Percentiles rank a stretch among this genome's conserved stretches.
These are phyloP conservation scores for Symbiodinium pilosum DNA, from an alignment of 73 alveolate genomes.

Conservation along the genomic window DNA sequence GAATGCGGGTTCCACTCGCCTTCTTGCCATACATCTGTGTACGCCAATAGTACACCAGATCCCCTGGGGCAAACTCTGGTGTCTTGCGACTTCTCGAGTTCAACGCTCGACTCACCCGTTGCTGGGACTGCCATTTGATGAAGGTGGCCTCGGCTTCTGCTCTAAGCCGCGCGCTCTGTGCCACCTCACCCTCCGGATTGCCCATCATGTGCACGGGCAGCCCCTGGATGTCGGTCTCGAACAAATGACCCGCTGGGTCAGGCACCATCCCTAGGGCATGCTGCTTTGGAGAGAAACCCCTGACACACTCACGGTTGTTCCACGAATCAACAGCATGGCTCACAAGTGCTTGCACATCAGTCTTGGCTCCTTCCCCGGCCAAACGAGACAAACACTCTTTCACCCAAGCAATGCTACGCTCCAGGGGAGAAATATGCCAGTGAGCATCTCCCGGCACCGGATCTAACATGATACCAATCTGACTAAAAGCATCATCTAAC, in stretches of 20 bases:
- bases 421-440: constrained; percentile 13
- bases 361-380: neutral
- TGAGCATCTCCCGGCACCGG: constrained; percentile 53
- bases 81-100: neutral
- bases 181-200: neutral
- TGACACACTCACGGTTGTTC: neutral
- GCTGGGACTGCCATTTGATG: neutral
- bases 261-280: constrained; percentile 14
- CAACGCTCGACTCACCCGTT: neutral
- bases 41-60: constrained; percentile 30
- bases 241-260: neutral
- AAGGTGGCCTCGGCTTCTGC: neutral
- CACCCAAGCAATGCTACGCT: neutral
- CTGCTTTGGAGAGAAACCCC: constrained; percentile 18
- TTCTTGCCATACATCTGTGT: neutral
- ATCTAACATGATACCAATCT: neutral
- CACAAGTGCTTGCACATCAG: neutral
- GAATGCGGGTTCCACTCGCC: neutral
- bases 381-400: neutral
- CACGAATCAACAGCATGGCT: neutral
- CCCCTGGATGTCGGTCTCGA: neutral
- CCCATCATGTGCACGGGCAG: constrained; percentile 2
- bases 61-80: neutral
- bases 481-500: neutral
- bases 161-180: neutral